Evolutionary conservation across 2,329 filamentous ascomycete genomes (phyloP).

Genomic region (Epicoccum sorghinum): DNA sequence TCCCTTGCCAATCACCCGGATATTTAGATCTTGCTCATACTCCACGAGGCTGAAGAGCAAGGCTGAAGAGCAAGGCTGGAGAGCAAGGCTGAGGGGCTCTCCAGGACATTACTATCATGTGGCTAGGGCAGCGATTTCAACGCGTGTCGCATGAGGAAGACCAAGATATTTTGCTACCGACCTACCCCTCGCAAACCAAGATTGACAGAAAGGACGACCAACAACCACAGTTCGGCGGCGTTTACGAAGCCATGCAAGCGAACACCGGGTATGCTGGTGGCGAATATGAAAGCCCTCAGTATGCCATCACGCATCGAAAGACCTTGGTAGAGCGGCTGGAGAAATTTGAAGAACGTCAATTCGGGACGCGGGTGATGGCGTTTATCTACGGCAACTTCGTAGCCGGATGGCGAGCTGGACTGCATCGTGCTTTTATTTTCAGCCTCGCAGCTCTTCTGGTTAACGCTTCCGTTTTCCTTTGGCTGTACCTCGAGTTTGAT

Average conservation of each 20-base stretch:
- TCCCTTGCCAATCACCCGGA: too few species aligned
- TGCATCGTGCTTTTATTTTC: slow-evolving; percentile 20
- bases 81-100: neutral
- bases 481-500: slow-evolving; percentile 9
- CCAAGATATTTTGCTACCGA: slow-evolving; percentile 10
- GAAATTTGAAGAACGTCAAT: slow-evolving; percentile 2
- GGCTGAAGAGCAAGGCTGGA: too few species aligned
- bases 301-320: slow-evolving; percentile 3
- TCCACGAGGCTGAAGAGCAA: too few species aligned
- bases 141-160: slow-evolving; percentile 14
- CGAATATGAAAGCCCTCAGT: neutral
- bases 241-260: neutral
- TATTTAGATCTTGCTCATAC: too few species aligned
- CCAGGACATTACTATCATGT: neutral
- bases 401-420: slow-evolving; percentile 22
- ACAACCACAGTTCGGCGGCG: neutral
- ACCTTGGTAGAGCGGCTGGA: slow-evolving; percentile 17
- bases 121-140: slow-evolving; percentile 11
- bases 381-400: slow-evolving; percentile 18
- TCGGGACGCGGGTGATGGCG: slow-evolving; percentile 13
- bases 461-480: slow-evolving; percentile 20
- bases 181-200: slow-evolving; percentile 6
- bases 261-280: slow-evolving; percentile 3
- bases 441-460: slow-evolving; percentile 17
- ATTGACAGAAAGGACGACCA: neutral